These are phyloP conservation scores for Chaetomiaceae sp. DNA, from an alignment of 2,329 filamentous ascomycete species.

Conservation along the genomic window DNA sequence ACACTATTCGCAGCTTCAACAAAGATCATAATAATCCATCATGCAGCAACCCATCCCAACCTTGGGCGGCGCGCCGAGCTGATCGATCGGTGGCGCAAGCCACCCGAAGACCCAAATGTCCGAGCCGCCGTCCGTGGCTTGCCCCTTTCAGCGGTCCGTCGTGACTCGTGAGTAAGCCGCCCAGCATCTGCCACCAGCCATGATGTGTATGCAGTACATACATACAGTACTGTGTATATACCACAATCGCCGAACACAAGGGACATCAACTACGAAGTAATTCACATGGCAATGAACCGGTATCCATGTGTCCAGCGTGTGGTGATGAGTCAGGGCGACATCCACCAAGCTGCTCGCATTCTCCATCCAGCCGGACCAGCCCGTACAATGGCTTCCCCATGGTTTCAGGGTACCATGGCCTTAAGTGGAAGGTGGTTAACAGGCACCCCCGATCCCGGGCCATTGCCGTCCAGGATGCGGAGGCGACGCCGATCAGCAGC, in stretches of 20 bases:
- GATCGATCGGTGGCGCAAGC: conserved; percentile 2
- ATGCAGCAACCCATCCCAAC: too few relatives aligned
- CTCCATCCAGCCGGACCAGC: too few relatives aligned
- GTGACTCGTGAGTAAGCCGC: too few relatives aligned
- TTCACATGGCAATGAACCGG: too few relatives aligned
- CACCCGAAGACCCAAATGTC: not conserved
- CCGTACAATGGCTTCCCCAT: not conserved
- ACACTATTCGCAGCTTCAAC: too few relatives aligned
- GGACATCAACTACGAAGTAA: too few relatives aligned
- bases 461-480: not conserved
- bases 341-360: too few relatives aligned
- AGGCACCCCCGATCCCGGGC: conserved; percentile 9
- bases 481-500: conserved; percentile 2
- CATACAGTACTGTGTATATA: not conserved
- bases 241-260: too few relatives aligned
- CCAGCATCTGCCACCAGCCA: too few relatives aligned
- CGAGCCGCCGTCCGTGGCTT: too few relatives aligned
- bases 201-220: not conserved
- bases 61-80: too few relatives aligned
- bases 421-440: conserved; percentile 10
- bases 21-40: not conserved
- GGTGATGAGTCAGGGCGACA: not conserved
- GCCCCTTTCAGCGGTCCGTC: too few relatives aligned
- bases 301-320: not conserved
- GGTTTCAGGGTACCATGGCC: not conserved